Conservation (phyloP, 805 yeast species). For the Saccharomycopsis amapae region DNA sequence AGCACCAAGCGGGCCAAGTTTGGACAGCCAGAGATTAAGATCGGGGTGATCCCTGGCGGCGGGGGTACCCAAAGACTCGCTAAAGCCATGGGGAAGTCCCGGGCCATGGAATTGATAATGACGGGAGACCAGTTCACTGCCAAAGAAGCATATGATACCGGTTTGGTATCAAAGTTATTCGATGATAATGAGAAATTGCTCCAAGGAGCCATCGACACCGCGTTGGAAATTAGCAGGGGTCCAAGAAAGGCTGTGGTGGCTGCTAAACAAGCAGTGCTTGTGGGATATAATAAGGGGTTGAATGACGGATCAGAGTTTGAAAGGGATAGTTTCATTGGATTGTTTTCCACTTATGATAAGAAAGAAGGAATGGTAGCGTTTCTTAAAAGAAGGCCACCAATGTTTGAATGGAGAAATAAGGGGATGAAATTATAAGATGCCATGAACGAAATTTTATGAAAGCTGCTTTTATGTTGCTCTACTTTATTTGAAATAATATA, state of each 20-base stretch:
- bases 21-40: slow-evolving; percentile 50
- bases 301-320: slow-evolving; percentile 4
- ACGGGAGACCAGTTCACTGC: slow-evolving; percentile 42
- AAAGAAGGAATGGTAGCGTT: slow-evolving; percentile 5
- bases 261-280: slow-evolving; percentile 40
- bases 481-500: too few relatives aligned
- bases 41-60: slow-evolving; percentile 46
- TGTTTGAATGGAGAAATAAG: slow-evolving; percentile 3
- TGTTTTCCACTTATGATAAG: background rate
- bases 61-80: slow-evolving; percentile 50
- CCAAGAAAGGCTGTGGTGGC: slow-evolving; percentile 39
- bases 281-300: slow-evolving; percentile 9
- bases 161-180: slow-evolving; percentile 38
- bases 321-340: background rate
- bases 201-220: slow-evolving; percentile 38
- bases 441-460: background rate
- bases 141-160: slow-evolving; percentile 40
- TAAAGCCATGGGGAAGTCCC: slow-evolving; percentile 41
- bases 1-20: slow-evolving; percentile 42
- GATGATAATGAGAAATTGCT: slow-evolving; percentile 33
- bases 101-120: slow-evolving; percentile 42
- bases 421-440: background rate
- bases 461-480: too few relatives aligned
- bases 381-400: background rate
- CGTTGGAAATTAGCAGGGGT: slow-evolving; percentile 34